Evolutionary conservation across 257 asterid genomes (phyloP).

Genomic region (Coffea canephora): DNA sequence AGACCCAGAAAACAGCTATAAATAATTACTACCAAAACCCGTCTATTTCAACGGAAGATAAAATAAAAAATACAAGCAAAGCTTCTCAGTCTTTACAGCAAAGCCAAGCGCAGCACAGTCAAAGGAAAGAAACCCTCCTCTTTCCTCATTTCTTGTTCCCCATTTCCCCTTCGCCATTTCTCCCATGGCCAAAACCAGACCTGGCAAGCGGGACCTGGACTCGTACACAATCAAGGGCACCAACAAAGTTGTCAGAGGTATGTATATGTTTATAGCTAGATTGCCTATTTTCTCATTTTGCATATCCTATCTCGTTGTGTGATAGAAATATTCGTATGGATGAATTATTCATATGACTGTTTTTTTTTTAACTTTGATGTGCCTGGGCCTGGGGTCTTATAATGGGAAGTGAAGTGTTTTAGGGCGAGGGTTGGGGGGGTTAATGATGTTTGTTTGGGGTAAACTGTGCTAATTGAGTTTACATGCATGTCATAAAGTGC

Average conservation of each 20-base stretch:
- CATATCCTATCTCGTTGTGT: neutral
- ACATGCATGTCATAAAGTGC: slow-evolving; percentile 8
- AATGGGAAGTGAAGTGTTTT: neutral
- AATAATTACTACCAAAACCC: too few species aligned
- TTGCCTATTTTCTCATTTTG: neutral
- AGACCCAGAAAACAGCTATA: neutral
- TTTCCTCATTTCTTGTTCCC: neutral
- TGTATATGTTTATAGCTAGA: neutral
- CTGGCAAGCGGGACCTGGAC: slow-evolving; percentile 42
- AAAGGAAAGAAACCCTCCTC: neutral
- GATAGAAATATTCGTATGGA: neutral
- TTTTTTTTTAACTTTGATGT: neutral
- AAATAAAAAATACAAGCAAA: neutral
- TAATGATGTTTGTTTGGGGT: neutral
- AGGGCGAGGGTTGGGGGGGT: neutral
- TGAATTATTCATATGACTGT: neutral
- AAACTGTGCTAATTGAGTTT: slow-evolving; percentile 10
- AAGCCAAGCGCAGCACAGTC: neutral
- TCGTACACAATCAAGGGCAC: slow-evolving; percentile 57
- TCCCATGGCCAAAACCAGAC: slow-evolving; percentile 51
- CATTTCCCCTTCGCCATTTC: neutral
- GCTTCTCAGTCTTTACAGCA: neutral
- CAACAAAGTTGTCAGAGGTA: slow-evolving; percentile 57
- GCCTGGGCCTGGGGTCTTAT: neutral
- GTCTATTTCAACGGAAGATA: too few species aligned